Conservation (phyloP, 2,329 filamentous ascomycete genomes). For the Alternaria alternata region DNA sequence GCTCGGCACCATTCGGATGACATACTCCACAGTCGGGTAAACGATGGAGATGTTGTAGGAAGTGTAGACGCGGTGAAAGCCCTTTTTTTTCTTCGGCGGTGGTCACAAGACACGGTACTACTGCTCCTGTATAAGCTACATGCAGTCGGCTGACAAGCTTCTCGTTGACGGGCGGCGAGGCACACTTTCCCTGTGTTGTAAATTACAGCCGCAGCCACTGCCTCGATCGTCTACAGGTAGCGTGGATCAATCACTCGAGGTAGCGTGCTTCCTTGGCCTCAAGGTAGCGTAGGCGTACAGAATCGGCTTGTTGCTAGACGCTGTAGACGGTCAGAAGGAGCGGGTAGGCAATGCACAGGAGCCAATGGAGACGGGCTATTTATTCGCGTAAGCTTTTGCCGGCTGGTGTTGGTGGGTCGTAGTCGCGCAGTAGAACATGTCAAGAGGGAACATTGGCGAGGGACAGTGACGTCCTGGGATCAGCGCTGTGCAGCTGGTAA, state of each 20-base stretch:
- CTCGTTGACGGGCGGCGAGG: slow-evolving; percentile 6
- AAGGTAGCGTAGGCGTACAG: neutral
- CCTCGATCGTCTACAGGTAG: neutral
- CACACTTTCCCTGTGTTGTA: slow-evolving; percentile 5
- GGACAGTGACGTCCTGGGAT: slow-evolving; percentile 25
- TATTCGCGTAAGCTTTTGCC: slow-evolving; percentile 21
- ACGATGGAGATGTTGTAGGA: slow-evolving; percentile 6
- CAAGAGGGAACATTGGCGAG: slow-evolving; percentile 21
- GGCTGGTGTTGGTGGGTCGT: slow-evolving; percentile 18
- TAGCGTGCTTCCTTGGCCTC: neutral
- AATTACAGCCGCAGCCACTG: neutral
- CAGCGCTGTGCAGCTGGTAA: slow-evolving; percentile 11
- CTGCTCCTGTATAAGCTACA: neutral
- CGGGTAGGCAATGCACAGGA: neutral
- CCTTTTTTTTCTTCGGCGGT: neutral
- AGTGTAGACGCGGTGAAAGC: slow-evolving; percentile 4
- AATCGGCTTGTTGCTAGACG: slow-evolving; percentile 4
- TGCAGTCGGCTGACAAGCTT: slow-evolving; percentile 12
- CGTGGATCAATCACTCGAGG: too few relatives aligned
- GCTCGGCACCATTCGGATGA: slow-evolving; percentile 24
- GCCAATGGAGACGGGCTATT: slow-evolving; percentile 21
- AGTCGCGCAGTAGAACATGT: slow-evolving; percentile 19
- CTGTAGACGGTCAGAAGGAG: slow-evolving; percentile 6
- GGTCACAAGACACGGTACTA: neutral
- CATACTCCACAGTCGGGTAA: slow-evolving; percentile 25